These are phyloP conservation scores for Fusarium tanahbumbuense DNA, from an alignment of 2,329 filamentous ascomycete genomes.

Conservation along the genomic window DNA sequence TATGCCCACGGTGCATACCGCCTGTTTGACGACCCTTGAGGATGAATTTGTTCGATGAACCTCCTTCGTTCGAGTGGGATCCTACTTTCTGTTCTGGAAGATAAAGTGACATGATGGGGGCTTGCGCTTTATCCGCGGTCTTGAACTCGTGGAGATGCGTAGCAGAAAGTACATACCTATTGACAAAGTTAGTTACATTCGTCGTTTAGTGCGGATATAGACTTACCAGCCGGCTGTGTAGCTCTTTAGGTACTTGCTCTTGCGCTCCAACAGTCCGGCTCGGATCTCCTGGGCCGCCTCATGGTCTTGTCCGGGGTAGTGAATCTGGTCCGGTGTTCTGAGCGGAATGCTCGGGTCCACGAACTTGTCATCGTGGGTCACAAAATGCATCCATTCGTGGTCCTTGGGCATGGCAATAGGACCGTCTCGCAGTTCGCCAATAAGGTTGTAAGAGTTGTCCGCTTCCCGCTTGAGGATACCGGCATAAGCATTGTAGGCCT, in stretches of 20 bases:
- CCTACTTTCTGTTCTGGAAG: constrained; percentile 95
- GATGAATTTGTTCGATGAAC: constrained; percentile 96
- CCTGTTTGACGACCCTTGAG: constrained; percentile 96
- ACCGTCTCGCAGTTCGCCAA: constrained; percentile 84
- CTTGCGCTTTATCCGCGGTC: constrained; percentile 91
- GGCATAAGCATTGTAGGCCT: constrained; percentile 94
- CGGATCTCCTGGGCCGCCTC: constrained; percentile 85
- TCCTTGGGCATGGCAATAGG: constrained; percentile 95
- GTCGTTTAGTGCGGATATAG: background rate
- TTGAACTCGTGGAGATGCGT: constrained; percentile 99
- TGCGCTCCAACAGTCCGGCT: constrained; percentile 91
- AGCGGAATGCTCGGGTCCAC: constrained; percentile 86
- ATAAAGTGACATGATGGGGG: constrained; percentile 95
- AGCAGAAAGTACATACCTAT: constrained; percentile 92
- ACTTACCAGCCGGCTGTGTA: constrained; percentile 93
- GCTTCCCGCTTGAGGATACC: constrained; percentile 92
- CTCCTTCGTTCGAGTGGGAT: constrained; percentile 84
- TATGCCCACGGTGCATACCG: constrained; percentile 84
- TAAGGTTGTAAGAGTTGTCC: constrained; percentile 79
- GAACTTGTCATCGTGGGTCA: constrained; percentile 84
- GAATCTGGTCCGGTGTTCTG: constrained; percentile 82
- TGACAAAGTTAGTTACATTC: constrained; percentile 13
- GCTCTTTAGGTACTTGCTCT: constrained; percentile 98
- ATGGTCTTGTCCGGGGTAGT: constrained; percentile 91
- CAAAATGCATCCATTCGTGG: constrained; percentile 87